Conservation (phyloP, 345 rosid genomes). For the Iberis pinnata region DNA sequence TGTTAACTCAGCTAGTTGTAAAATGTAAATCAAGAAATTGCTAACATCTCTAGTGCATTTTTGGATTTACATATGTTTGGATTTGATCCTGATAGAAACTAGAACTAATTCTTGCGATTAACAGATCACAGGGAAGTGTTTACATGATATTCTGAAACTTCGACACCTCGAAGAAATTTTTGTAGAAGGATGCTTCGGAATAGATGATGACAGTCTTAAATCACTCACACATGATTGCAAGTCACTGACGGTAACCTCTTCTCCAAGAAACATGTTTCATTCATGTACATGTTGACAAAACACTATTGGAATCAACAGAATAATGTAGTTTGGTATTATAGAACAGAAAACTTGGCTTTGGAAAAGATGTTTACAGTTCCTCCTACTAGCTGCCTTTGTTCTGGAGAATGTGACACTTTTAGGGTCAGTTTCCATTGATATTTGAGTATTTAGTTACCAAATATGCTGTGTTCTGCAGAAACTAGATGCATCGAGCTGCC, state of each 20-base stretch:
- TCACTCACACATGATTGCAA: constrained; percentile 34
- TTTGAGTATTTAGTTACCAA: not conserved
- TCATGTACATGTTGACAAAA: not conserved
- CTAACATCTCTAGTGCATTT: too few relatives aligned
- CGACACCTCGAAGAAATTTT: constrained; percentile 41
- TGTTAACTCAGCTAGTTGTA: too few relatives aligned
- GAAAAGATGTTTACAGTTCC: constrained; percentile 2
- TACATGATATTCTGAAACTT: constrained; percentile 36
- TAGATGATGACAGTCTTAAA: constrained; percentile 41
- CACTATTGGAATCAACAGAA: not conserved
- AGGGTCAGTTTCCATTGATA: not conserved
- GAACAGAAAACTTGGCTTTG: constrained; percentile 9
- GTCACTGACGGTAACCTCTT: constrained; percentile 35
- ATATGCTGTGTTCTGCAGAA: constrained; percentile 26
- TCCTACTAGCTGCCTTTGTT: too few relatives aligned
- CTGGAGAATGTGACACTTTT: too few relatives aligned
- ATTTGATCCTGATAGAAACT: too few relatives aligned
- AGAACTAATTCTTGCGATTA: not conserved
- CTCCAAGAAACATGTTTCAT: constrained; percentile 4
- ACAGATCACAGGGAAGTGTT: constrained; percentile 44
- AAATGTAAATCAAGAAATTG: too few relatives aligned
- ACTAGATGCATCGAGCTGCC: constrained; percentile 42
- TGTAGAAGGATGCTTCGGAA: constrained; percentile 46
- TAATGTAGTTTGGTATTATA: constrained; percentile 2
- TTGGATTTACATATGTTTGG: too few relatives aligned